Evolutionary conservation across 352 stramenopile species (phyloP), one percentile per base, ranked within the genome.

Genomic region (Pythium aphanidermatum): DNA sequence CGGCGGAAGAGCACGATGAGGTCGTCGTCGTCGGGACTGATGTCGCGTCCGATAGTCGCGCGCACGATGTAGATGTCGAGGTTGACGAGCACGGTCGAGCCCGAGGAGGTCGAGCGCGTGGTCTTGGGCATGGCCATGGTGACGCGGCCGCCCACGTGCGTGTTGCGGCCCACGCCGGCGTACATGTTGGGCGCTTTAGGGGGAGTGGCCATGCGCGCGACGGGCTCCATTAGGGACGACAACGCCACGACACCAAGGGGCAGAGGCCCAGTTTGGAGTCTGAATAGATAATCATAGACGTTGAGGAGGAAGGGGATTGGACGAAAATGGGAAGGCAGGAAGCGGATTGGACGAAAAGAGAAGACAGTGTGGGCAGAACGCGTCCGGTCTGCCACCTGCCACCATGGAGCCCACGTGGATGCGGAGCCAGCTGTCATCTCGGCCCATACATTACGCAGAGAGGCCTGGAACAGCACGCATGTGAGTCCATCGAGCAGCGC

Each of bases 1-100:
- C 77, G 77, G 13, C 77, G 74, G 56, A 90, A 87, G 36, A 90
- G 70, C 54, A 90, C 77, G 60, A 90, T 81, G 46, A 90, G 60
- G 40, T 87, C 71, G 26, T 85, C 67, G 44, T 90, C 77, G n/a
- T 54, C 59, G 13, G 77, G 63, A 36, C 65, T 82, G 59, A 87
- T 86, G 53, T 90, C 77, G 40, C 65, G 70, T 5, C 74, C 77
- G 30, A 90, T 83, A 30, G 78, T 87, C 34, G 77, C 74, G 36
- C 71, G 73, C 41, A 86, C 61, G 37, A 89, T 65, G 48, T 70
- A 69, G 28, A 89, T 59, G 56, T 88, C 73, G 5, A 88, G 65
- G 52, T 86, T 86, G 20, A 88, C 67, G 49, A 88, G 73, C 21
- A 81, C 66, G 20, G 73, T 88, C 48, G 66, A 63, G 47, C 60